Percentiles rank a stretch among this genome's conserved stretches.
Evolutionary conservation across 2,329 filamentous ascomycete species (phyloP).

Genomic region (Laburnicola sp.): DNA sequence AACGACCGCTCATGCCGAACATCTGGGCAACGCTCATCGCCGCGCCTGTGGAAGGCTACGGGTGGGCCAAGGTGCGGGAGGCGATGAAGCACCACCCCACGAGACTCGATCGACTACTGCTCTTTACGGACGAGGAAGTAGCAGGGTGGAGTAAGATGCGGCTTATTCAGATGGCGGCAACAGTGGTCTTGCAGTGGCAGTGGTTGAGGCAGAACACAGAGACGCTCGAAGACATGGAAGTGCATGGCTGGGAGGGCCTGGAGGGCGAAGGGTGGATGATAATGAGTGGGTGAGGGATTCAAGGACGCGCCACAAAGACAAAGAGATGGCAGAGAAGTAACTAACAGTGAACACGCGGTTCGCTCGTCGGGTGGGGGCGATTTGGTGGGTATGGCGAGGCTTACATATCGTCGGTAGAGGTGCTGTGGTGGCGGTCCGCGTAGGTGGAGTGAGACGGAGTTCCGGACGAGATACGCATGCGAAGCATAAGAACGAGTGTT

Average conservation of each 20-base stretch:
- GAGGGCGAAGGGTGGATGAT: slow-evolving; percentile 27
- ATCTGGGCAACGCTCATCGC: slow-evolving; percentile 30
- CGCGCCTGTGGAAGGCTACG: slow-evolving; percentile 18
- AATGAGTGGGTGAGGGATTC: slow-evolving; percentile 32
- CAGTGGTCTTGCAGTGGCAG: slow-evolving; percentile 31
- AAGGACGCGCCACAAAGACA: background rate
- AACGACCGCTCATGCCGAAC: slow-evolving; percentile 21
- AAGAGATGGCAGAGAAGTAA: background rate
- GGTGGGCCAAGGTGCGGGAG: slow-evolving; percentile 23
- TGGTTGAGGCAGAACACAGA: slow-evolving; percentile 34
- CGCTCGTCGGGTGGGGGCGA: background rate
- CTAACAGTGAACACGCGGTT: background rate
- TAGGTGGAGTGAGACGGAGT: slow-evolving; percentile 12
- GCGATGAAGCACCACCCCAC: slow-evolving; percentile 39
- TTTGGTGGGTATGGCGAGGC: background rate
- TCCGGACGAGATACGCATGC: slow-evolving; percentile 5
- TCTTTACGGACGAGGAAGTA: slow-evolving; percentile 27
- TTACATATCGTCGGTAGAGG: background rate
- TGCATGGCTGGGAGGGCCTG: slow-evolving; percentile 27
- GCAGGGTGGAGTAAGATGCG: slow-evolving; percentile 15
- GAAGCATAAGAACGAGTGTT: background rate
- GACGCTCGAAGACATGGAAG: slow-evolving; percentile 30
- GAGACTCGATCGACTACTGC: slow-evolving; percentile 25
- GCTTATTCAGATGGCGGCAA: slow-evolving; percentile 14
- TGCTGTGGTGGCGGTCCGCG: slow-evolving; percentile 3